Base-by-base conservation (phyloP, 495 filamentous ascomycete genomes). In the Stereocaulon alpinum region DNA sequence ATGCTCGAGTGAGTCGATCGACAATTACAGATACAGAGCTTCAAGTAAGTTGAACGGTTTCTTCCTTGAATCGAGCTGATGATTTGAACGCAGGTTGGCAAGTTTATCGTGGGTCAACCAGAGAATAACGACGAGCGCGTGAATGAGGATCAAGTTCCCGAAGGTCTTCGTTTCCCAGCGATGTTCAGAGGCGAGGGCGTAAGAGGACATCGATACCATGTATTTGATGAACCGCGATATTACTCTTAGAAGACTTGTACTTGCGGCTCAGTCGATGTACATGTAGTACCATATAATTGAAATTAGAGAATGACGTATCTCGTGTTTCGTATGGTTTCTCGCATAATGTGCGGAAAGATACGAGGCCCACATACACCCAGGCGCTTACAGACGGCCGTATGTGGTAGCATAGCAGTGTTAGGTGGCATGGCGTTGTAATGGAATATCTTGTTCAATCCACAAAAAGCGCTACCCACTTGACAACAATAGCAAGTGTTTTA, bases 1-100 rank as follows among this genome's bases (percentile, higher is more conserved):
- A 97, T 69, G 93, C 93, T 15, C 79, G 93, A 63, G 84, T 98
- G 40, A 92, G 86, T 60, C 75, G 93, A 65, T 82, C 84, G 61
- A 94, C 88, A 0, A 96, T 99, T 66, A 99, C 93, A 27, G 93
- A 99, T 71, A 99, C 93, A 4, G 93, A 99, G 73, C 79, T 99
- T 61, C 93, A 99, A 81, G 84, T 86, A 76, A 63, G 77, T 20
- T 27, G 30, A 4, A 24, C 7, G 32, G 17, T 42, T 22, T 1
- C 20, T 30, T 3, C 41, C 11, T 30, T 2, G 6, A 40, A 49
- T 14, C n/a, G 0, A 32, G 20, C 53, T 61, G 34, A 59, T 41
- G 12, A n/a, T 7, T 22, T 10, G 40, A 49, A 10, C 15, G 9
- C 58, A 87, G 83, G 84, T 96, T 50, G 93, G 89, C 55, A 98